These are phyloP conservation scores for Pythium apleroticum DNA, from an alignment of 352 stramenopile genomes.

Conservation along the genomic window DNA sequence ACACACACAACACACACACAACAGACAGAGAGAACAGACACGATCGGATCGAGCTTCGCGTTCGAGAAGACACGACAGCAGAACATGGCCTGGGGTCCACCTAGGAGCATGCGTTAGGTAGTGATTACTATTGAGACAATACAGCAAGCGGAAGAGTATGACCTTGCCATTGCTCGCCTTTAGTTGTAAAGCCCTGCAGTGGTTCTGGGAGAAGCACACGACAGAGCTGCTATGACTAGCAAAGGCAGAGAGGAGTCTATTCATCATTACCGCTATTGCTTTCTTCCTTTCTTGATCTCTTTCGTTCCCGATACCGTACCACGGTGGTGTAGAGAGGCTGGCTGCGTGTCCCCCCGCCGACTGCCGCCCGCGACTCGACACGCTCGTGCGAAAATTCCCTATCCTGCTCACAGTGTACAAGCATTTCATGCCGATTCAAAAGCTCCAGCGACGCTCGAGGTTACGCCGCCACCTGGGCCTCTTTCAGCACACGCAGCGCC, in stretches of 20 bases:
- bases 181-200: background rate
- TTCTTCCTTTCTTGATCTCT: slow-evolving; percentile 12
- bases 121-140: slow-evolving; percentile 23
- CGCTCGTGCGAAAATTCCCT: slow-evolving; percentile 20
- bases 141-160: slow-evolving; percentile 18
- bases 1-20: slow-evolving; percentile 20
- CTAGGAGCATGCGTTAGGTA: slow-evolving; percentile 25
- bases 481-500: slow-evolving; percentile 82
- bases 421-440: slow-evolving; percentile 11
- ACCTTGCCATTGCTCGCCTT: slow-evolving; percentile 1
- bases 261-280: slow-evolving; percentile 24
- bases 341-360: background rate
- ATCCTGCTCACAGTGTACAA: slow-evolving; percentile 33
- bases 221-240: background rate
- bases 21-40: slow-evolving; percentile 31
- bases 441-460: background rate
- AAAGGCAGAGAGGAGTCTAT: slow-evolving; percentile 28
- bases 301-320: slow-evolving; percentile 7
- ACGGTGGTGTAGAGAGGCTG: background rate
- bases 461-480: slow-evolving; percentile 60
- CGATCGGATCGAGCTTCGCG: background rate
- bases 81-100: background rate
- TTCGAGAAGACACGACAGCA: slow-evolving; percentile 3
- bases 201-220: background rate
- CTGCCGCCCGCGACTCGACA: background rate